phyloP scores from a whole-genome alignment of 1,284 basidiomycete species.

The Sparassis latifolia region DNA sequence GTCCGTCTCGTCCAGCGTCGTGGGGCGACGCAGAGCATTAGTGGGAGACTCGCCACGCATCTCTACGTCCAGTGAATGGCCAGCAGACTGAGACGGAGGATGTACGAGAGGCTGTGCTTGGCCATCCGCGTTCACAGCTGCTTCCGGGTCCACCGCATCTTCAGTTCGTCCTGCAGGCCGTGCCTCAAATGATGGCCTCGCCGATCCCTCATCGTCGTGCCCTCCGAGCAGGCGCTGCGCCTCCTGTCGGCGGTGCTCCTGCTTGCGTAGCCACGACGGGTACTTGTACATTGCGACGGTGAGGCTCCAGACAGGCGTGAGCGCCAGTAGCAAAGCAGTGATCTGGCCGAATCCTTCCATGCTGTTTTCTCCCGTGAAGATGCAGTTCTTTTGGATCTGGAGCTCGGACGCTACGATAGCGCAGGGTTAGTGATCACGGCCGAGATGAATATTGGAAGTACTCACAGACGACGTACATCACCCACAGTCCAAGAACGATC shows the following conservation, averaged over 20 bases:
- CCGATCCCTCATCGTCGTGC: too few species aligned
- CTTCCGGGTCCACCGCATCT: too few species aligned
- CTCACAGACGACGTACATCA: constrained; percentile 15
- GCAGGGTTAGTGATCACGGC: background rate
- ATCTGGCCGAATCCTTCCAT: constrained; percentile 25
- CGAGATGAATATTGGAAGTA: constrained; percentile 4
- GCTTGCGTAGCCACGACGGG: constrained; percentile 7
- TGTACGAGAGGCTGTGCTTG: too few species aligned
- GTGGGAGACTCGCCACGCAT: too few species aligned
- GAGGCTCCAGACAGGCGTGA: constrained; percentile 24
- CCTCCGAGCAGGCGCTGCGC: too few species aligned
- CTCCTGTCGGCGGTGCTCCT: background rate
- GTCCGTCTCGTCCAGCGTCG: too few species aligned
- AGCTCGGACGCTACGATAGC: constrained; percentile 17
- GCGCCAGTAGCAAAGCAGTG: constrained; percentile 18
- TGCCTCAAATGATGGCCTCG: too few species aligned
- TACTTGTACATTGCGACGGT: constrained; percentile 20
- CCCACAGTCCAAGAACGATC: constrained; percentile 15
- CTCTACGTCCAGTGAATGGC: too few species aligned
- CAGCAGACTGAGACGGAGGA: too few species aligned
- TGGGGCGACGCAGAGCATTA: too few species aligned
- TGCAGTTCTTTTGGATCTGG: constrained; percentile 18
- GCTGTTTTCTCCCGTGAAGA: constrained; percentile 20
- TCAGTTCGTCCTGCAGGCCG: too few species aligned
- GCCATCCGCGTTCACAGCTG: too few species aligned